Evolutionary conservation across 805 yeast genomes (phyloP).

Genomic region (Hanseniaspora meyeri): DNA sequence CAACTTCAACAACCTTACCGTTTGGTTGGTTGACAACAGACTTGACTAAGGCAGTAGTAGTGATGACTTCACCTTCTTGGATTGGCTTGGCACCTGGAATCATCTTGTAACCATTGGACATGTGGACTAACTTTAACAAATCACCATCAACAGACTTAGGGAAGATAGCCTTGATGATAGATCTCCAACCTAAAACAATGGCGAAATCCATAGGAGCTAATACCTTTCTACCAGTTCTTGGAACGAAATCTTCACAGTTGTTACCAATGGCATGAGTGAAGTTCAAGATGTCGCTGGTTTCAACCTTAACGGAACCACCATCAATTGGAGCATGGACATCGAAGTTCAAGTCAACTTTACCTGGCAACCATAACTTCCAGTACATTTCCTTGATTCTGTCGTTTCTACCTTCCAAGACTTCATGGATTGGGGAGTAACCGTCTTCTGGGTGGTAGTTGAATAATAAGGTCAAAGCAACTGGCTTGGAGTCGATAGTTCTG

Average conservation of each 20-base stretch:
- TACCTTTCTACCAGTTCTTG: constrained; percentile 70
- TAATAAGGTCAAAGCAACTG: constrained; percentile 64
- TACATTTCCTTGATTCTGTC: constrained; percentile 87
- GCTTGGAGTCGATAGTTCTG: constrained; percentile 66
- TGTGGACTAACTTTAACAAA: constrained; percentile 80
- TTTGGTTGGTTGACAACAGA: constrained; percentile 83
- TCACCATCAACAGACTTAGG: constrained; percentile 95
- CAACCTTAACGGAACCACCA: constrained; percentile 58
- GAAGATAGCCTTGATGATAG: constrained; percentile 96
- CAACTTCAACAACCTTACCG: constrained; percentile 92
- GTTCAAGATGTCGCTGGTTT: constrained; percentile 69
- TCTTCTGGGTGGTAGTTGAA: constrained; percentile 70
- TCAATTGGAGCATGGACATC: constrained; percentile 59
- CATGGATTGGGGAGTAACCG: constrained; percentile 93
- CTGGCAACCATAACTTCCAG: constrained; percentile 91
- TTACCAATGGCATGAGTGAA: constrained; percentile 96
- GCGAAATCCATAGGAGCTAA: constrained; percentile 99
- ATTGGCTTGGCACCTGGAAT: constrained; percentile 82
- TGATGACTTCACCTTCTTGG: constrained; percentile 74
- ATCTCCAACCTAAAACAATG: constrained; percentile 95
- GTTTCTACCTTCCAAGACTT: constrained; percentile 82
- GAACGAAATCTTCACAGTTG: constrained; percentile 89
- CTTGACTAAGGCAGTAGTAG: constrained; percentile 70
- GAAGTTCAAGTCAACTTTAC: constrained; percentile 50
- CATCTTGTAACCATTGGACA: constrained; percentile 90